Base-by-base conservation (phyloP, 306 rosid genomes). In the Casuarina cunninghamiana region DNA sequence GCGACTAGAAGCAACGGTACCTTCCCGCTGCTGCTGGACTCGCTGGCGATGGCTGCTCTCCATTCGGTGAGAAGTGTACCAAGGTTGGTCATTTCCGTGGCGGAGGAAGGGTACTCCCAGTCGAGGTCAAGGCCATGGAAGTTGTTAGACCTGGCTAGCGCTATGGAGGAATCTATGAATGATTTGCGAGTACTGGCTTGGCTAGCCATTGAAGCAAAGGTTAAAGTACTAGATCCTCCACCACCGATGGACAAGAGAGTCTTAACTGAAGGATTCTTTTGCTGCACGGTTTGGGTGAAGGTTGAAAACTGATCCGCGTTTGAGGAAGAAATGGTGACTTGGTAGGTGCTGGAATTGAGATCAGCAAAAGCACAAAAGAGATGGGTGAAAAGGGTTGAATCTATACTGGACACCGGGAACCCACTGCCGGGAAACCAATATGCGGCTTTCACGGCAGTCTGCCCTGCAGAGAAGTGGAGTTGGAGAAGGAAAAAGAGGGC, bases 301-400 rank as follows among this genome's bases (percentile, higher is more conserved):
- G 71, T 74, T 2, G 86, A 79, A 87, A 87, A 84, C 0, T 38
- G 72, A 4, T 80, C 74, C 0, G 78, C 10, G 78, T 82, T 78
- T 11, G 85, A 48, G 17, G 83, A 13, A 19, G 88, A 75, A 58
- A 87, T 75, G 42, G 83, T 75, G 70, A 80, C 83, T 74, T 77
- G 73, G 78, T 77, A 46, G 0, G 83, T 84, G 80, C 41, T 51
- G 19, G 81, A 0, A 39, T 75, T 3, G 16, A 87, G 85, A 61
- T 80, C 88, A 38, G 88, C 90, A 19, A 87, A 87, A 4, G 94
- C 94, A 38, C 91, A 91, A 38, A 82, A 89, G 45, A 91, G 85
- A 16, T 91, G 97, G 1, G 94, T 89, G 90, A 88, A 91, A 19
- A 80, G 71, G 15, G 84, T 13, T 39, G 93, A 73, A 21, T 91